Evolutionary conservation across 768 basidiomycete genomes (phyloP).

Genomic region (Trametes elegans): DNA sequence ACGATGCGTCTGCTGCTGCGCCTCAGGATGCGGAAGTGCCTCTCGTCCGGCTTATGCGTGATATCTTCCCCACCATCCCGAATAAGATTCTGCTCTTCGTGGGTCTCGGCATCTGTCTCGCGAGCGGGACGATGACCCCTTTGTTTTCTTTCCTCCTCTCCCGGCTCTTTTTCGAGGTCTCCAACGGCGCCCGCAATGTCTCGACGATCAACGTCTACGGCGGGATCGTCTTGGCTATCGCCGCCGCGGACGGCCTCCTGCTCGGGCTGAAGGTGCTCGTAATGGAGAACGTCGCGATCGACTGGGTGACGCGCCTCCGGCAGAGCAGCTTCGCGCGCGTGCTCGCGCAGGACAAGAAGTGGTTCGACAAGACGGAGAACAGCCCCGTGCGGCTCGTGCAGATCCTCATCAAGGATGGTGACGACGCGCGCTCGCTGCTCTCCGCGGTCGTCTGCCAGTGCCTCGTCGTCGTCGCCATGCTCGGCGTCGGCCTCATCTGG

Average conservation of each 20-base stretch:
- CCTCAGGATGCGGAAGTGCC: conserved; percentile 25
- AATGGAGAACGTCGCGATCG: conserved; percentile 72
- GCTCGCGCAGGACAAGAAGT: conserved; percentile 78
- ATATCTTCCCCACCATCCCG: conserved; percentile 70
- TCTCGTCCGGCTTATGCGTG: conserved; percentile 49
- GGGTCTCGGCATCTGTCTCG: conserved; percentile 66
- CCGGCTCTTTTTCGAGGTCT: conserved; percentile 72
- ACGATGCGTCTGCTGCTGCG: conserved; percentile 17
- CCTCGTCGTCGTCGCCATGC: conserved; percentile 76
- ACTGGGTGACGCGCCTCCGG: conserved; percentile 74
- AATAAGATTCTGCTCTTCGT: conserved; percentile 65
- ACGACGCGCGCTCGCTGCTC: conserved; percentile 81
- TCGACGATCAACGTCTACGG: conserved; percentile 66
- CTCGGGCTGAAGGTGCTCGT: conserved; percentile 75
- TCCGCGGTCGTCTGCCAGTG: conserved; percentile 69
- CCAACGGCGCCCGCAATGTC: conserved; percentile 63
- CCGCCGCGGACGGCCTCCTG: conserved; percentile 73
- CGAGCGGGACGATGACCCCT: conserved; percentile 84
- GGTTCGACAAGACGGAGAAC: conserved; percentile 76
- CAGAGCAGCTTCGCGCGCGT: conserved; percentile 52
- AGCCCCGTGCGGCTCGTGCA: conserved; percentile 63
- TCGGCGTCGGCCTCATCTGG: conserved; percentile 84
- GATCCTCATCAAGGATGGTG: conserved; percentile 81
- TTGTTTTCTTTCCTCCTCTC: conserved; percentile 91
- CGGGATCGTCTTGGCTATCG: conserved; percentile 68